These are phyloP conservation scores for Calonectria montana DNA, from an alignment of 2,329 filamentous ascomycete genomes.

Conservation along the genomic window DNA sequence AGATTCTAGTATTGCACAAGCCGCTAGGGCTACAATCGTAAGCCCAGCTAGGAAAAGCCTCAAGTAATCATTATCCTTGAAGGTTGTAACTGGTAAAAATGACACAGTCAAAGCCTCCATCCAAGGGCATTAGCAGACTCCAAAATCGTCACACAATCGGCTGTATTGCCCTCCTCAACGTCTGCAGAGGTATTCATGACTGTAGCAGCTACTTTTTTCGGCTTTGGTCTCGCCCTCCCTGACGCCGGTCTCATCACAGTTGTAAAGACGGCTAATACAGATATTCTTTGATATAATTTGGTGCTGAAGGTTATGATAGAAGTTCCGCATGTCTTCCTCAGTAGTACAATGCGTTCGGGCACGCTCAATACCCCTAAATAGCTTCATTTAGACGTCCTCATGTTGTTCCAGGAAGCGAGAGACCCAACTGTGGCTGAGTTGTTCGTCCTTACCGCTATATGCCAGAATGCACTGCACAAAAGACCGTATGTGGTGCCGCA, in stretches of 20 bases:
- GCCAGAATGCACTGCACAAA: too few species aligned
- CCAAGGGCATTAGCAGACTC: background rate
- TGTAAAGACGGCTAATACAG: background rate
- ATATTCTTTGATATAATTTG: background rate
- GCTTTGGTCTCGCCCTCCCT: background rate
- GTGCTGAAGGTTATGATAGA: background rate
- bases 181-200: background rate
- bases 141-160: background rate
- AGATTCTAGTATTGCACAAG: conserved; percentile 4
- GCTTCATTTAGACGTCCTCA: too few species aligned
- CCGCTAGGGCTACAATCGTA: background rate
- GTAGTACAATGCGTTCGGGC: background rate
- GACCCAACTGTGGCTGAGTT: too few species aligned
- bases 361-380: too few species aligned
- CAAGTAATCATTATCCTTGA: background rate
- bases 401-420: too few species aligned
- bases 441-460: too few species aligned
- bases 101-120: background rate
- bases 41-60: background rate
- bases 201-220: background rate
- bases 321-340: background rate
- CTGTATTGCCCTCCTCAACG: background rate
- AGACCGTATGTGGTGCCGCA: too few species aligned
- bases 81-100: background rate
- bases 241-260: background rate